Evolutionary conservation across 176 grass and related monocot species (phyloP), one percentile per base, ranked within the genome.

Genomic region (Lolium multiflorum): DNA sequence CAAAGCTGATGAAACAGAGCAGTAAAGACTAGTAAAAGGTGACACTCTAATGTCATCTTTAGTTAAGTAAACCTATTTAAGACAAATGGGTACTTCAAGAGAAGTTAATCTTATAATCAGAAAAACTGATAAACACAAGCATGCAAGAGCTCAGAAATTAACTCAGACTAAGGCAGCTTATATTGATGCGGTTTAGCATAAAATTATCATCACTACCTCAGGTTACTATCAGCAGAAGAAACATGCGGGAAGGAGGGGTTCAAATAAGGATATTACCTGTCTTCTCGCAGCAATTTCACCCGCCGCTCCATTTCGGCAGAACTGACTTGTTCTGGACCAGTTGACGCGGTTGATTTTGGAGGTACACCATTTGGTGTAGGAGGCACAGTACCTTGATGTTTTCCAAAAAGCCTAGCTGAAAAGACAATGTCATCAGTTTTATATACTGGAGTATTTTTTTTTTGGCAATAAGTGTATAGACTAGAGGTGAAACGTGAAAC

Each of bases 201-300:
- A 15, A 50, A 61, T 48, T 87, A 48, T 21, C 54, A 77, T 16
- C 49, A 60, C 18, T 78, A 85, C 3, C 62, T 48, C 28, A 52
- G 57, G 31, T 37, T 57, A 57, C 20, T 61, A 35, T 68, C 7
- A 65, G 22, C 24, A 74, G n/a, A 72, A 54, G 7, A n/a, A n/a
- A n/a, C n/a, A n/a, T n/a, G n/a, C n/a, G n/a, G n/a, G n/a, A n/a
- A n/a, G n/a, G n/a, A n/a, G n/a, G n/a, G n/a, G n/a, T n/a, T n/a
- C n/a, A n/a, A n/a, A 76, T 64, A 60, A 75, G 14, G 28, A 39
- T 18, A 83, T 86, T 94, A 95, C 96, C 96, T 94, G 75, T 98
- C 93, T 82, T 98, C 96, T 84, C 90, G 69, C 83, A 98, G 91
- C 43, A 98, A 90, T 88, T 98, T 98, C 82, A 98, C 91, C 43